phyloP scores from a whole-genome alignment of 345 rosid species.

The Gossypium longicalyx region DNA sequence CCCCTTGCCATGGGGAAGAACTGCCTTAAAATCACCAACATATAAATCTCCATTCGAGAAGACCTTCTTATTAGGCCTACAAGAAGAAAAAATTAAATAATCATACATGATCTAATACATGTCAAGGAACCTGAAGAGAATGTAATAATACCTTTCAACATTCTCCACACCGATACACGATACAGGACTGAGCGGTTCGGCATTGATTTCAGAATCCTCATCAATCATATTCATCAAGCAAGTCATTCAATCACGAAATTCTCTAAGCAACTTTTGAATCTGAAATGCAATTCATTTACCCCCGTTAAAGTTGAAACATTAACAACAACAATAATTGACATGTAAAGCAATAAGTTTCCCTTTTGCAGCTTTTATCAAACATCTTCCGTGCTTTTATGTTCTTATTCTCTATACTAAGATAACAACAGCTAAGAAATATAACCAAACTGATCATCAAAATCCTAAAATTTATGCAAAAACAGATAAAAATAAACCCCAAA shows the following conservation, averaged over 20 bases:
- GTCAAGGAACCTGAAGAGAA: neutral
- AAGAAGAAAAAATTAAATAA: slow-evolving; percentile 9
- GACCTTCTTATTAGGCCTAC: slow-evolving; percentile 39
- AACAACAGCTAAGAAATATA: neutral
- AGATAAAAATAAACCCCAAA: neutral
- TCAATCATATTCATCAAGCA: slow-evolving; percentile 7
- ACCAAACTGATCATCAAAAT: neutral
- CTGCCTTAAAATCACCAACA: slow-evolving; percentile 55
- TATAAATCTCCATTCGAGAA: slow-evolving; percentile 71
- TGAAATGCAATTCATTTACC: neutral
- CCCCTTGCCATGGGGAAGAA: slow-evolving; percentile 73
- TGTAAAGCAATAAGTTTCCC: neutral
- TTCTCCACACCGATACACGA: slow-evolving; percentile 12
- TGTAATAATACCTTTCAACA: slow-evolving; percentile 10
- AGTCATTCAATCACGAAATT: slow-evolving; percentile 14
- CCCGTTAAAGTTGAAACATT: neutral
- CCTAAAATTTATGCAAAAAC: neutral
- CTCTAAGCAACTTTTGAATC: neutral
- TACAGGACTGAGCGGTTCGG: slow-evolving; percentile 5
- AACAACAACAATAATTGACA: neutral
- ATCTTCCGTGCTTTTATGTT: neutral
- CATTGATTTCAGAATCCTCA: slow-evolving; percentile 9
- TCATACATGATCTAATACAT: neutral
- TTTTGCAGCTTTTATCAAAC: neutral
- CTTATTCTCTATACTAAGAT: neutral